Conservation (phyloP, 345 rosid genomes). For the Mallotus nudiflorus region DNA sequence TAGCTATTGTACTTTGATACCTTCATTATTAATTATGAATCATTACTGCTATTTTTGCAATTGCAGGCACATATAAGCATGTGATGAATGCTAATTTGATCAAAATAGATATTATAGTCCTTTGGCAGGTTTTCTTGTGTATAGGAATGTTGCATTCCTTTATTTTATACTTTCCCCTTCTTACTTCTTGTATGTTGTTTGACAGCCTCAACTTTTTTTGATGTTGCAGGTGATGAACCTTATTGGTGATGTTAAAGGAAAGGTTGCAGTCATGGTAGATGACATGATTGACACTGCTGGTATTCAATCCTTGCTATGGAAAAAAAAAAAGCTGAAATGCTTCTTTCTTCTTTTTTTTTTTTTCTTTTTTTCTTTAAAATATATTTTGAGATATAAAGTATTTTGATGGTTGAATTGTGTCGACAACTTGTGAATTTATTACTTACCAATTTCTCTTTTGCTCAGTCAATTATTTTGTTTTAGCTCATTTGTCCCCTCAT, state of each 20-base stretch:
- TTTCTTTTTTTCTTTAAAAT: background rate
- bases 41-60: background rate
- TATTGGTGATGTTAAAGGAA: slow-evolving; percentile 33
- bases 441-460: too few relatives aligned
- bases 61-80: background rate
- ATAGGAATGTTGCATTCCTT: background rate
- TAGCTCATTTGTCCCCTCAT: too few relatives aligned
- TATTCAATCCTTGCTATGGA: slow-evolving; percentile 20
- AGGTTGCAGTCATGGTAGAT: slow-evolving; percentile 38
- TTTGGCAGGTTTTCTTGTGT: background rate
- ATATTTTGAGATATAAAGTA: background rate
- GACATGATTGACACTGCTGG: slow-evolving; percentile 41
- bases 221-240: slow-evolving; percentile 33
- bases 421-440: too few relatives aligned
- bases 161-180: too few relatives aligned
- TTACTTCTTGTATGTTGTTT: background rate
- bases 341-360: background rate
- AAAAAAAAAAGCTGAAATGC: too few relatives aligned
- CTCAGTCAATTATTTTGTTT: too few relatives aligned
- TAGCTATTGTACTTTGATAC: background rate
- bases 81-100: background rate
- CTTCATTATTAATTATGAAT: background rate
- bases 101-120: background rate
- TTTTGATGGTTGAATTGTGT: background rate
- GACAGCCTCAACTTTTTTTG: background rate